These are phyloP conservation scores for Thielaviopsis musarum DNA, from an alignment of 2,329 filamentous ascomycete species.

Conservation along the genomic window DNA sequence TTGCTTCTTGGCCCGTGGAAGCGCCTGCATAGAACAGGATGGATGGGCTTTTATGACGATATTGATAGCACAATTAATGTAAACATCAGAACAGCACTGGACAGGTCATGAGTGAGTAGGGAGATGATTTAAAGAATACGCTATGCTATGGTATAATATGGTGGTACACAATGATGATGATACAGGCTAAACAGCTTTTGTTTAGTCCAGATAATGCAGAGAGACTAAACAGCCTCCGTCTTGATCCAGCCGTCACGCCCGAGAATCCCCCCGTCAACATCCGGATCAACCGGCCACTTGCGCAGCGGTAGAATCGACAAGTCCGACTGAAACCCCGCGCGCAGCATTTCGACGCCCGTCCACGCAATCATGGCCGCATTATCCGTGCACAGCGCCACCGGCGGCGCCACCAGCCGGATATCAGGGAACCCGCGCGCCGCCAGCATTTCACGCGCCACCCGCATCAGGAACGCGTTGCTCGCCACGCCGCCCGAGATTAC, in stretches of 20 bases:
- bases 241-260: slow-evolving; percentile 35
- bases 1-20: slow-evolving; percentile 1
- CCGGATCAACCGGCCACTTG: slow-evolving; percentile 59
- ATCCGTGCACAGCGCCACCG: slow-evolving; percentile 65
- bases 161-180: too few relatives aligned
- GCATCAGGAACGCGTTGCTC: slow-evolving; percentile 61
- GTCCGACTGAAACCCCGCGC: slow-evolving; percentile 52
- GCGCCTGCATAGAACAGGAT: slow-evolving; percentile 7
- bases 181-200: too few relatives aligned
- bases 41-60: slow-evolving; percentile 8
- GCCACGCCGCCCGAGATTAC: slow-evolving; percentile 87
- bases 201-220: too few relatives aligned
- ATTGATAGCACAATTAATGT: slow-evolving; percentile 9
- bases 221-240: background rate
- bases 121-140: background rate
- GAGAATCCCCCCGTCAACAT: slow-evolving; percentile 46
- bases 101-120: background rate
- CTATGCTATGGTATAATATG: slow-evolving; percentile 10
- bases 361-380: slow-evolving; percentile 98
- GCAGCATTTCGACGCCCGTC: slow-evolving; percentile 84
- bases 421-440: slow-evolving; percentile 46
- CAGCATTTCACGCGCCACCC: slow-evolving; percentile 41
- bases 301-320: slow-evolving; percentile 41
- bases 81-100: background rate
- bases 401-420: slow-evolving; percentile 56